Conservation (phyloP, 2,329 filamentous ascomycete species). For the Fusarium sp. region DNA sequence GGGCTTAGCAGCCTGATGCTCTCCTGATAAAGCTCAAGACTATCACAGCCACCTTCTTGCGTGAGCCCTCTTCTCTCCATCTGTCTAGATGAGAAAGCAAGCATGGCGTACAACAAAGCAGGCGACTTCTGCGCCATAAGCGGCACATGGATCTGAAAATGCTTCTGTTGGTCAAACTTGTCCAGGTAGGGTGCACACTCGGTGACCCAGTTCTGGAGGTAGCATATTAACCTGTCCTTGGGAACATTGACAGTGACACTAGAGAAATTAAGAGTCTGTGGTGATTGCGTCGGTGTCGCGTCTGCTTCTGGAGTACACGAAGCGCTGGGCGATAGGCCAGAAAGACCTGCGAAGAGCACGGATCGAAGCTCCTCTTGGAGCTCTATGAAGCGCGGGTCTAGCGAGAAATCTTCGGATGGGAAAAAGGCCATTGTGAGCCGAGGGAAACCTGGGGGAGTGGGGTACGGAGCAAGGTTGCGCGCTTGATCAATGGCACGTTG, state of each 20-base stretch:
- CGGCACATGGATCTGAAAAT: conserved; percentile 66
- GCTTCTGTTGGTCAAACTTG: conserved; percentile 66
- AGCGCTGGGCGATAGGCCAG: conserved; percentile 46
- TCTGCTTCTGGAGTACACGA: conserved; percentile 48
- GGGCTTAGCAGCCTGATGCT: conserved; percentile 61
- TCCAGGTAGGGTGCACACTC: conserved; percentile 65
- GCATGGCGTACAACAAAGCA: conserved; percentile 62
- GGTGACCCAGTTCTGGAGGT: conserved; percentile 64
- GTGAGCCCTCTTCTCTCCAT: conserved; percentile 64
- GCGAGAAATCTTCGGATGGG: conserved; percentile 51
- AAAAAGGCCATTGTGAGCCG: conserved; percentile 36
- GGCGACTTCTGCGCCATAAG: conserved; percentile 61
- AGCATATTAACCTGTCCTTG: conserved; percentile 47
- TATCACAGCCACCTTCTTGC: conserved; percentile 60
- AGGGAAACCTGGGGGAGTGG: conserved; percentile 6
- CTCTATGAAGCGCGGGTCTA: conserved; percentile 59
- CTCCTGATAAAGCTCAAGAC: conserved; percentile 66
- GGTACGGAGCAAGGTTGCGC: neutral
- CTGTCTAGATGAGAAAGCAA: conserved; percentile 67
- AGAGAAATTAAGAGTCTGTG: conserved; percentile 47
- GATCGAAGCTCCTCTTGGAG: conserved; percentile 60
- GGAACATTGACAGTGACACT: conserved; percentile 49
- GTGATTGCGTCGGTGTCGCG: conserved; percentile 22
- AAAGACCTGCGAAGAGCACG: conserved; percentile 56
- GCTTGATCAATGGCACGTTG: too few relatives aligned